phyloP scores from a whole-genome alignment of 2,329 filamentous ascomycete genomes.

The Didymosphaeria variabile region DNA sequence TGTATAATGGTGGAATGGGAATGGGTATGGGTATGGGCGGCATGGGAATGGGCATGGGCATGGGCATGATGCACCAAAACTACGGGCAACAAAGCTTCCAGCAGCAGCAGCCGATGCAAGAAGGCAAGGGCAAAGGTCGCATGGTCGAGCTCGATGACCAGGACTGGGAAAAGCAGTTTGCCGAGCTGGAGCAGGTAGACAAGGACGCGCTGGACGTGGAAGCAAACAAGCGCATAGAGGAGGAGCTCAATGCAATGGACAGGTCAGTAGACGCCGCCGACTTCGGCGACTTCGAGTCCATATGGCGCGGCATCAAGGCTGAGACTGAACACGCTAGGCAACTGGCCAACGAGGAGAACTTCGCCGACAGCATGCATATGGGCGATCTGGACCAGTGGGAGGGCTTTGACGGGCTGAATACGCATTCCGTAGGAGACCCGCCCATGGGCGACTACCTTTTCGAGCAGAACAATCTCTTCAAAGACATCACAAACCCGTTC shows the following conservation, averaged over 20 bases:
- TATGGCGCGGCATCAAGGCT: constrained; percentile 84
- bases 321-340: constrained; percentile 75
- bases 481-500: constrained; percentile 82
- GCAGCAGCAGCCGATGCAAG: constrained; percentile 55
- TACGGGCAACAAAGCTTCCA: constrained; percentile 58
- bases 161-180: constrained; percentile 97
- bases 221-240: constrained; percentile 80
- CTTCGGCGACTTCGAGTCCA: constrained; percentile 92
- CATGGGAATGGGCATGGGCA: constrained; percentile 51
- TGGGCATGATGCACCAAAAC: constrained; percentile 54
- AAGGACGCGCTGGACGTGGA: constrained; percentile 65
- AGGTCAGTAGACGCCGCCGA: constrained; percentile 80
- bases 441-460: constrained; percentile 91
- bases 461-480: constrained; percentile 92
- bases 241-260: constrained; percentile 89
- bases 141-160: constrained; percentile 92
- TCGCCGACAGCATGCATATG: constrained; percentile 67
- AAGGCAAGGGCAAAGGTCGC: constrained; percentile 81
- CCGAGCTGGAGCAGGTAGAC: constrained; percentile 79
- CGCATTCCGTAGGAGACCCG: constrained; percentile 75
- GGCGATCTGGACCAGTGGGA: constrained; percentile 85
- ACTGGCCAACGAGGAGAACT: constrained; percentile 72
- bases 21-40: constrained; percentile 63
- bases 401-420: constrained; percentile 74
- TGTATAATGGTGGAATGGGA: constrained; percentile 54